Percentiles rank a stretch among this genome's conserved stretches.
Conservation (phyloP, 2,329 filamentous ascomycete genomes). For the Fusarium lateritium region DNA sequence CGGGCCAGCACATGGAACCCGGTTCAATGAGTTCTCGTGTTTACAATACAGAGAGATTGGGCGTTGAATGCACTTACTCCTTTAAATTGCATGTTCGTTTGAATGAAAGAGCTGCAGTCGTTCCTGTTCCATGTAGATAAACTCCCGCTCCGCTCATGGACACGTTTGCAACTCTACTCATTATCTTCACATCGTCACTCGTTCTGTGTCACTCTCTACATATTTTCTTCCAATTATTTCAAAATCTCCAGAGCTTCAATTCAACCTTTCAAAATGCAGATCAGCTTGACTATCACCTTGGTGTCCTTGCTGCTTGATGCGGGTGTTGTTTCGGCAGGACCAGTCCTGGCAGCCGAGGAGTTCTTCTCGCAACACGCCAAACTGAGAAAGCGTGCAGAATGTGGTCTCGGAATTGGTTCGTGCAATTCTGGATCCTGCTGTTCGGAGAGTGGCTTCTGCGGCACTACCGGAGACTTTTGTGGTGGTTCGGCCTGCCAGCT, state of each 20-base stretch:
- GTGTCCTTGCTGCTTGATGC: constrained; percentile 37
- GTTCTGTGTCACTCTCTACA: constrained; percentile 12
- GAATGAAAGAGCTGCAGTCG: constrained; percentile 26
- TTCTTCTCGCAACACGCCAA: constrained; percentile 31
- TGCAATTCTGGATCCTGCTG: constrained; percentile 55
- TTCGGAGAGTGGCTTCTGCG: constrained; percentile 57
- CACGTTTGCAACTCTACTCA: constrained; percentile 15
- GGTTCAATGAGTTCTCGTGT: constrained; percentile 43
- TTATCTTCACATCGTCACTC: constrained; percentile 32
- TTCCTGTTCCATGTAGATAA: constrained; percentile 45
- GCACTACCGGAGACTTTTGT: constrained; percentile 54
- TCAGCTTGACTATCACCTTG: constrained; percentile 25
- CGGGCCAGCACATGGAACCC: constrained; percentile 19
- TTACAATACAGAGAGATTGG: constrained; percentile 23
- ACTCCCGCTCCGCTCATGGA: constrained; percentile 29
- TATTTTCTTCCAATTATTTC: constrained; percentile 9
- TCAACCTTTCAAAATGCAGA: constrained; percentile 37
- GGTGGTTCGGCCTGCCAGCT: constrained; percentile 58
- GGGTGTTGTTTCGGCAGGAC: constrained; percentile 40
- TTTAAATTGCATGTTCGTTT: constrained; percentile 7
- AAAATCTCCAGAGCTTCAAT: not conserved
- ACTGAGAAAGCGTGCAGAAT: constrained; percentile 48
- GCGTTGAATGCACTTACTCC: constrained; percentile 22
- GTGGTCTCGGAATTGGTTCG: constrained; percentile 55
- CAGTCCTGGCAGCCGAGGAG: constrained; percentile 28